These are phyloP conservation scores for Hamamelis virginiana DNA, from an alignment of 164 flowering plant species.

Conservation along the genomic window DNA sequence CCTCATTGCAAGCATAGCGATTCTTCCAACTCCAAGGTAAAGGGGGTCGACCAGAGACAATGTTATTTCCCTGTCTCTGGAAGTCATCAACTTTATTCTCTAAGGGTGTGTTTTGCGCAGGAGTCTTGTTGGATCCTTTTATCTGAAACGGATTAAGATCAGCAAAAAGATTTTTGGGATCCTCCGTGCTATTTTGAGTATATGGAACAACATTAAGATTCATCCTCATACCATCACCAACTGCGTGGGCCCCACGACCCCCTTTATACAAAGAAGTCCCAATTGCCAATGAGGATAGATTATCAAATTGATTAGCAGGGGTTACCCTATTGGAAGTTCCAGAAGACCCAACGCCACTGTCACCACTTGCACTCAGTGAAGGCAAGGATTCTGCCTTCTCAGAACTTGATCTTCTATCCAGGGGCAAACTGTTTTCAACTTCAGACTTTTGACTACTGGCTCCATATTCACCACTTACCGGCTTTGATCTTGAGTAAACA, in stretches of 20 bases:
- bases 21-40: slow-evolving; percentile 76
- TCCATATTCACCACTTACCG: slow-evolving; percentile 24
- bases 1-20: slow-evolving; percentile 67
- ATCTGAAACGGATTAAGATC: slow-evolving; percentile 89
- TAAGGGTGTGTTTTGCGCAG: slow-evolving; percentile 35
- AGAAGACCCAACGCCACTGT: slow-evolving; percentile 40
- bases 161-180: slow-evolving; percentile 76
- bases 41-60: slow-evolving; percentile 63
- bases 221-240: slow-evolving; percentile 52
- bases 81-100: slow-evolving; percentile 53
- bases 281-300: slow-evolving; percentile 33
- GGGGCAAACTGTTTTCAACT: slow-evolving; percentile 18
- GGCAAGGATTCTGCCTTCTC: slow-evolving; percentile 37
- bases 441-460: slow-evolving; percentile 34
- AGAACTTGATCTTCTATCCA: slow-evolving; percentile 27
- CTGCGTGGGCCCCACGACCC: slow-evolving; percentile 37
- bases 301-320: slow-evolving; percentile 34
- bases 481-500: slow-evolving; percentile 28
- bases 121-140: slow-evolving; percentile 51
- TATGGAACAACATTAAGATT: slow-evolving; percentile 65
- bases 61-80: slow-evolving; percentile 48
- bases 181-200: slow-evolving; percentile 46
- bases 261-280: slow-evolving; percentile 57
- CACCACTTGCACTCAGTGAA: slow-evolving; percentile 34
- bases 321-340: slow-evolving; percentile 25